Evolutionary conservation across 2,329 filamentous ascomycete genomes (phyloP).

Genomic region (Diplodia intermedia): DNA sequence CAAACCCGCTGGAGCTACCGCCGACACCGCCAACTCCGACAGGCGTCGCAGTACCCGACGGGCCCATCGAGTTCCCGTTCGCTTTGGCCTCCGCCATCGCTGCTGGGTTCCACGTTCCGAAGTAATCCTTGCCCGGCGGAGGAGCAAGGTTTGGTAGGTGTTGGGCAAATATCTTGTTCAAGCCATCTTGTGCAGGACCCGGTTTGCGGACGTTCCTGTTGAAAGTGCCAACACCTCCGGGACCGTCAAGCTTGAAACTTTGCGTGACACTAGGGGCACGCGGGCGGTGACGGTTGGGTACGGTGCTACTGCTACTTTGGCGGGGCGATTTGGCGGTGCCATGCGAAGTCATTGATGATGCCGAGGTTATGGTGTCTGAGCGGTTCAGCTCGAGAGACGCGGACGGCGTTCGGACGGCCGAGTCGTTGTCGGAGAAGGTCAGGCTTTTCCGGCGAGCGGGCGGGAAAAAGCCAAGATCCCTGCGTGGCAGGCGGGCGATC

Average conservation of each 20-base stretch:
- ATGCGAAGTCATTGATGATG: conserved; percentile 43
- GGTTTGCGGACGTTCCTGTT: conserved; percentile 72
- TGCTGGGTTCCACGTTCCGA: conserved; percentile 49
- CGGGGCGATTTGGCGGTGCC: conserved; percentile 48
- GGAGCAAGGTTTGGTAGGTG: conserved; percentile 78
- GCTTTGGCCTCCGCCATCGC: conserved; percentile 34
- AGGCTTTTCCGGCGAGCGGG: conserved; percentile 86
- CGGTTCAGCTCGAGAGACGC: conserved; percentile 68
- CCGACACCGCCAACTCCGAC: conserved; percentile 33
- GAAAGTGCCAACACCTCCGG: conserved; percentile 88
- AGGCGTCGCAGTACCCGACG: conserved; percentile 39
- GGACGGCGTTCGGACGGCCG: conserved; percentile 63
- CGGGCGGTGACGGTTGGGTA: conserved; percentile 48
- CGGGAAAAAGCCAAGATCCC: conserved; percentile 88
- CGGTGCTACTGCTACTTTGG: conserved; percentile 48
- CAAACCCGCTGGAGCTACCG: conserved; percentile 43
- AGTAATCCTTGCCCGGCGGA: conserved; percentile 63
- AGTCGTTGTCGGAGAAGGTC: conserved; percentile 65
- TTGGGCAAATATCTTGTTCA: conserved; percentile 84
- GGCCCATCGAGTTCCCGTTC: conserved; percentile 37
- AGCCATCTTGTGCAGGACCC: conserved; percentile 81
- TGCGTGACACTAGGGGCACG: conserved; percentile 45
- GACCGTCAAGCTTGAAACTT: conserved; percentile 70
- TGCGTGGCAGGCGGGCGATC: conserved; percentile 82
- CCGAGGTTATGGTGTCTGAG: conserved; percentile 45